Conservation (phyloP, 768 basidiomycete genomes). For the Ramaria sp. region DNA sequence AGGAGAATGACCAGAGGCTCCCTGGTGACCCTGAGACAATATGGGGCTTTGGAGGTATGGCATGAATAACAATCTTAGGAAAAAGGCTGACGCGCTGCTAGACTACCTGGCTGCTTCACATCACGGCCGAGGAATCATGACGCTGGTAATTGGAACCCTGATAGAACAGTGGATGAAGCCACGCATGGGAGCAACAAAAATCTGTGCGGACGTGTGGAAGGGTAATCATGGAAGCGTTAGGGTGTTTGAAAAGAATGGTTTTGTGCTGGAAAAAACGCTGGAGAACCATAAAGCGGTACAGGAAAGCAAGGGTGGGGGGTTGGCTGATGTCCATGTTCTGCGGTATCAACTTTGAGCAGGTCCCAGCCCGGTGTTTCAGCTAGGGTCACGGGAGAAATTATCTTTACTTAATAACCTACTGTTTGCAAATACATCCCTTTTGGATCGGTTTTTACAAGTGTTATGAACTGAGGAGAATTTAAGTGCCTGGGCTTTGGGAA, state of each 20-base stretch:
- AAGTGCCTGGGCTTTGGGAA: too few species aligned
- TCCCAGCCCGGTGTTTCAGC: not conserved
- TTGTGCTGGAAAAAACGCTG: conserved; percentile 28
- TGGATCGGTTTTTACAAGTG: too few species aligned
- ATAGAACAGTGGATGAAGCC: conserved; percentile 52
- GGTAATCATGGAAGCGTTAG: conserved; percentile 51
- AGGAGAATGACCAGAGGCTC: conserved; percentile 30
- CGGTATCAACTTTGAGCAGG: not conserved
- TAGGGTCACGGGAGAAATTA: too few species aligned
- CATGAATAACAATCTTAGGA: not conserved
- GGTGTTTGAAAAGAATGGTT: conserved; percentile 62
- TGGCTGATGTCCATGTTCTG: conserved; percentile 14
- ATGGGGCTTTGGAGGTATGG: conserved; percentile 53
- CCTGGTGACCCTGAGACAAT: conserved; percentile 44
- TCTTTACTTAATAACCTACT: too few species aligned
- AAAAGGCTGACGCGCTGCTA: conserved; percentile 17
- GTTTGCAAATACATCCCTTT: too few species aligned
- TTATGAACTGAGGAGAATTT: too few species aligned
- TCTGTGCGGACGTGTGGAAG: conserved; percentile 33
- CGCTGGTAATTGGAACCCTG: conserved; percentile 44
- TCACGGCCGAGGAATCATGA: conserved; percentile 66
- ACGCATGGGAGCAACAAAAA: conserved; percentile 42
- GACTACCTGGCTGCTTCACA: conserved; percentile 51
- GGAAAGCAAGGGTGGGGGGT: conserved; percentile 23
- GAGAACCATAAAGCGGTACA: conserved; percentile 27